These are phyloP conservation scores for Annulohypoxylon maeteangense DNA, from an alignment of 495 filamentous ascomycete species.

Conservation along the genomic window DNA sequence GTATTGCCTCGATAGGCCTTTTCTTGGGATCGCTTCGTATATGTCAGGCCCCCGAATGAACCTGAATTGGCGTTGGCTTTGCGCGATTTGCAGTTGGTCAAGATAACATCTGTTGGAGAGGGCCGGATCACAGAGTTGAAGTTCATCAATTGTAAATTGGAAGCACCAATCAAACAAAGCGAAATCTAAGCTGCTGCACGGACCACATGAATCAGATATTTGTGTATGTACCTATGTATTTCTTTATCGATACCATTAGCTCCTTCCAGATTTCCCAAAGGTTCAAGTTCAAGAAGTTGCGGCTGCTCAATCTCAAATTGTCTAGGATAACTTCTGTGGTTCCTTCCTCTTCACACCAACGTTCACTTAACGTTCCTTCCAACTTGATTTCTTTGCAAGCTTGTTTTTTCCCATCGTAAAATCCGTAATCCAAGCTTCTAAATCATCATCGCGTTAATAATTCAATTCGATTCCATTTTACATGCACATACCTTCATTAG, in stretches of 20 bases:
- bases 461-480: background rate
- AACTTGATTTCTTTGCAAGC: background rate
- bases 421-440: background rate
- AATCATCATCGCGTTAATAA: background rate
- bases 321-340: background rate
- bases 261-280: background rate
- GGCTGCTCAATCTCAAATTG: constrained; percentile 2
- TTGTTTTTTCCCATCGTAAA: background rate
- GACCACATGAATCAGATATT: constrained; percentile 4
- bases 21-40: constrained; percentile 19
- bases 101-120: constrained; percentile 2
- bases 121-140: constrained; percentile 22
- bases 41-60: constrained; percentile 8
- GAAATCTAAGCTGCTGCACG: constrained; percentile 32
- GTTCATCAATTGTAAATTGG: constrained; percentile 31
- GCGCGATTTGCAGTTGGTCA: constrained; percentile 8
- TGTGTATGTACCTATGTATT: background rate
- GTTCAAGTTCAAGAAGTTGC: background rate
- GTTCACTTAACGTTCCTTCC: background rate
- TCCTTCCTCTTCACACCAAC: background rate
- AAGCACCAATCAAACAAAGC: constrained; percentile 34
- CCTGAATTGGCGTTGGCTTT: background rate
- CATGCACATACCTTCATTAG: constrained; percentile 12
- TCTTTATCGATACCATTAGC: constrained; percentile 22
- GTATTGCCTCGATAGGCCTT: constrained; percentile 26